phyloP scores from a whole-genome alignment of 75 land plant species.

The Cupressus sempervirens region DNA sequence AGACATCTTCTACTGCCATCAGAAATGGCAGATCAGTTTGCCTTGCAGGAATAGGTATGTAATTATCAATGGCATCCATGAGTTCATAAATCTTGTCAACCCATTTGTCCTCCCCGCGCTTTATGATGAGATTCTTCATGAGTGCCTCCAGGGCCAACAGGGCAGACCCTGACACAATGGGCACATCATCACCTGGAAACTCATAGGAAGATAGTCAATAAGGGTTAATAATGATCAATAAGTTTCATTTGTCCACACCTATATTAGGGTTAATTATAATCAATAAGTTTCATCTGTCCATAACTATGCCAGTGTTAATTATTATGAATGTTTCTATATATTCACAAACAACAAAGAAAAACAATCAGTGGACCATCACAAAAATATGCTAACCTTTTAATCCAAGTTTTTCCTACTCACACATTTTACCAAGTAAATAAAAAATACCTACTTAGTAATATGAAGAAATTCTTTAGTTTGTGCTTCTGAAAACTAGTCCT shows the following conservation, averaged over 20 bases:
- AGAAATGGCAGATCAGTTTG: slow-evolving; percentile 85
- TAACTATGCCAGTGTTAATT: no score
- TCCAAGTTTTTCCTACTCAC: no score
- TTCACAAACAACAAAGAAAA: neutral
- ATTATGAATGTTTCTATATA: neutral
- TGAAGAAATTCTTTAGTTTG: no score
- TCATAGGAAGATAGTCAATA: slow-evolving; percentile 70
- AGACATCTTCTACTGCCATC: slow-evolving; percentile 89
- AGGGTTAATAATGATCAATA: no score
- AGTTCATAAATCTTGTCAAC: slow-evolving; percentile 85
- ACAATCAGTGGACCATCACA: no score
- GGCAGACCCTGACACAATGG: slow-evolving; percentile 86
- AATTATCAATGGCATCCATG: slow-evolving; percentile 81
- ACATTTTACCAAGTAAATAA: no score
- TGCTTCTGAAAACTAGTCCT: no score
- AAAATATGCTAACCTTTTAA: no score
- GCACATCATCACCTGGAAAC: slow-evolving; percentile 94
- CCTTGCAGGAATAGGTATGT: slow-evolving; percentile 81
- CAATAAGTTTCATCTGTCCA: neutral
- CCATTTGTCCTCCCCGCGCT: slow-evolving; percentile 76
- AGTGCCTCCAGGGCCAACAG: slow-evolving; percentile 79
- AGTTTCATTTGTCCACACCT: no score
- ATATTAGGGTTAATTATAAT: no score
- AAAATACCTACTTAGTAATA: no score
- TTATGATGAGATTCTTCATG: slow-evolving; percentile 53